Evolutionary conservation across 306 rosid species (phyloP), one percentile per base, ranked within the genome.

Genomic region (Fragaria nilgerrensis): DNA sequence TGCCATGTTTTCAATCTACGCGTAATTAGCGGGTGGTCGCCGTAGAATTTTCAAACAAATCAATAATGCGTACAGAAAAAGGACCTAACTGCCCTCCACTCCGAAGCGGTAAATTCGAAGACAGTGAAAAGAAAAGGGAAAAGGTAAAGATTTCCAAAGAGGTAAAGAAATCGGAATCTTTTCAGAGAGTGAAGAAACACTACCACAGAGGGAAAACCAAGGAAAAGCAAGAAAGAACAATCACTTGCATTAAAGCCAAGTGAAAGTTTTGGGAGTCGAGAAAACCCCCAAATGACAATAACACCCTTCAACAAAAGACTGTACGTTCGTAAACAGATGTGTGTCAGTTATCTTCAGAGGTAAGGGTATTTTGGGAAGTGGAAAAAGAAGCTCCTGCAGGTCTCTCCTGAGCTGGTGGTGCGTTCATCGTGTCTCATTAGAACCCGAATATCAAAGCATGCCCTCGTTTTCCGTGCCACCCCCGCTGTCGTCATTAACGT

Each of bases 21-120:
- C 56, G 77, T 61, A 74, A 85, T 66, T 85, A 81, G 68, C 79
- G 86, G 85, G 47, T 27, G 47, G 53, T 69, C 67, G 32, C 44
- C 72, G 68, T 10, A 69, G 13, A 65, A 68, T 44, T 55, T 25
- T 68, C 5, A 50, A 36, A 27, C 47, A 20, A 63, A 23, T 16
- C 16, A 80, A 32, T 50, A 50, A 62, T 39, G 19, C 12, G 7
- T 9, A 3, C 5, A 4, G 20, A 49, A 5, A 32, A 81, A 50
- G 19, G 53, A 81, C 84, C 64, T 1, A 32, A 45, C 29, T 53
- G 41, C 50, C 85, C 81, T 55, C 77, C 3, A 16, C 10, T 65
- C 70, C 2, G 16, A 19, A 17, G 43, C 41, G 34, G 65, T 23
- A 23, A 58, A 23, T 23, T 23, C 10, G 56, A 5, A 45, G 7